Evolutionary conservation across 208 protist genomes (phyloP).

Genomic region (Wallacemonas sp.): DNA sequence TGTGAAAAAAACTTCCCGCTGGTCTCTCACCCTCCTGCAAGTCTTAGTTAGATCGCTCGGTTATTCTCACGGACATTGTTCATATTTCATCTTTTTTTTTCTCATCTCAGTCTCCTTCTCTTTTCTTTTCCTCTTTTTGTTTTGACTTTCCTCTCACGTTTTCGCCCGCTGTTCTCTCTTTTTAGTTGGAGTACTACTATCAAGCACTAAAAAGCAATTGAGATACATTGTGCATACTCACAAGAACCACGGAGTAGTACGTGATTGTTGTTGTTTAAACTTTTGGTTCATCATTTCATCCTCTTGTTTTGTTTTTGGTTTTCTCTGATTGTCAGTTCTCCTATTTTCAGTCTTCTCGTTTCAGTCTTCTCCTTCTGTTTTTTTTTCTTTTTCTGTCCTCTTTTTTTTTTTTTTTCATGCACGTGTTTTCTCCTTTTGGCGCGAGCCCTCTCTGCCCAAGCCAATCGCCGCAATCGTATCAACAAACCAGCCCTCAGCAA

Average conservation of each 20-base stretch:
- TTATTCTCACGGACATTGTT: not conserved
- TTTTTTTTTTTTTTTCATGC: constrained; percentile 16
- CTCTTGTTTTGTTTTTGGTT: not conserved
- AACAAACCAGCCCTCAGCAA: too few species aligned
- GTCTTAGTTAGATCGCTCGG: too few species aligned
- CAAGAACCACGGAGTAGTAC: too few species aligned
- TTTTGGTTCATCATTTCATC: not conserved
- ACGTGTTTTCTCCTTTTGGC: too few species aligned
- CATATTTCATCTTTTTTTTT: constrained; percentile 2
- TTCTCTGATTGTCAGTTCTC: not conserved
- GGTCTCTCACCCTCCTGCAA: not conserved
- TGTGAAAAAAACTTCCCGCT: too few species aligned
- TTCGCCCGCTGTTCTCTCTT: too few species aligned
- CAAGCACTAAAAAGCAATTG: too few species aligned
- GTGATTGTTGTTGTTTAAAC: too few species aligned
- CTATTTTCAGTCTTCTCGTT: not conserved
- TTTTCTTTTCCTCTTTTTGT: not conserved
- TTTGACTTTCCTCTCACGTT: not conserved
- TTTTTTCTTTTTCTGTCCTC: not conserved
- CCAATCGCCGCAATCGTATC: too few species aligned
- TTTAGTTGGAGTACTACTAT: too few species aligned
- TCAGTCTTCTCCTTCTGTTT: not conserved
- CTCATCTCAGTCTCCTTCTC: not conserved
- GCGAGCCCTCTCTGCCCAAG: too few species aligned
- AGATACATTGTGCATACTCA: too few species aligned